Conservation (phyloP, 2,329 filamentous ascomycete genomes). For the Colletotrichum sp. region DNA sequence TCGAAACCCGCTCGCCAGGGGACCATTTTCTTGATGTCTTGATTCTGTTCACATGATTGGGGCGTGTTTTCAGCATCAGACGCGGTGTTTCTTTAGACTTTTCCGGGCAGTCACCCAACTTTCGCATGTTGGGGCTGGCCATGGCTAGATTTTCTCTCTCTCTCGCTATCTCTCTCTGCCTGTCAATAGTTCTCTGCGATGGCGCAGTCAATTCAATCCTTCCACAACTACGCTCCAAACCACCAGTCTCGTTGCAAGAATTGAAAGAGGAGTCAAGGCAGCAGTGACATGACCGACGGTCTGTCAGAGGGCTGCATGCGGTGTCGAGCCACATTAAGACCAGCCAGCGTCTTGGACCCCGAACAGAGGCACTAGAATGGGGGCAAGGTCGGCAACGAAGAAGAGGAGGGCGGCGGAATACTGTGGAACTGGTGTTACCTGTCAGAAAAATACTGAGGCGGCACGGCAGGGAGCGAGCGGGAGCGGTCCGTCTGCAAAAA, state of each 20-base stretch:
- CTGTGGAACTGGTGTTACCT: background rate
- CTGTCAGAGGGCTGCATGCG: background rate
- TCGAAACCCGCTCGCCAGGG: background rate
- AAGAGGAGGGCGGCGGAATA: background rate
- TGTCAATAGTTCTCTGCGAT: background rate
- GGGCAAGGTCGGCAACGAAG: background rate
- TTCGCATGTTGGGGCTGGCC: background rate
- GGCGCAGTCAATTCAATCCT: constrained; percentile 10
- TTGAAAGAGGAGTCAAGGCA: background rate
- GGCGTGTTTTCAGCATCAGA: background rate
- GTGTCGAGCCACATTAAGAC: background rate
- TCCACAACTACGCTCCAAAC: background rate
- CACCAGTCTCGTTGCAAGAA: background rate
- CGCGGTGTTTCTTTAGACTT: background rate
- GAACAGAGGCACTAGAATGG: constrained; percentile 1
- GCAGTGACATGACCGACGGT: background rate
- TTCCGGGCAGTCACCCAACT: background rate
- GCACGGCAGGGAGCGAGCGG: constrained; percentile 8
- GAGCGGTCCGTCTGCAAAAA: background rate
- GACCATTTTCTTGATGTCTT: background rate
- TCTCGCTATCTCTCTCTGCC: background rate
- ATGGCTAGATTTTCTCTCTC: background rate
- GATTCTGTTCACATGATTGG: background rate
- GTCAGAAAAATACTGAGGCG: background rate
- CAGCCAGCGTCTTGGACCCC: background rate